Evolutionary conservation across 257 asterid species (phyloP), one percentile per base, ranked within the genome.

Genomic region (Penstemon newberryi): DNA sequence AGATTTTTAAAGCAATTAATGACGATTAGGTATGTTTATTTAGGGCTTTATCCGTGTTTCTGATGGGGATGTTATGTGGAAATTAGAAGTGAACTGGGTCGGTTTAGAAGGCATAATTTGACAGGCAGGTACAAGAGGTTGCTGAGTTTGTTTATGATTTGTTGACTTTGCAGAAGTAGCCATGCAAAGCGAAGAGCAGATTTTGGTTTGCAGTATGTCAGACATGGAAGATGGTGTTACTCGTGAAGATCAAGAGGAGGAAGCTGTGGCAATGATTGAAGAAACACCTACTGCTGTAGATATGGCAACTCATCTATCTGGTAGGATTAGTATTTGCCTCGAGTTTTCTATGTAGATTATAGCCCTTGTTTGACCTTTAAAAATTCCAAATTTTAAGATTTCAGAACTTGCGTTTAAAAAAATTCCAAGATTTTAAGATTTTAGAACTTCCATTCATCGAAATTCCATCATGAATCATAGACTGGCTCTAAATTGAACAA

Each of bases 171-270:
- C 74, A 78, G 91, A 86, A 70, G 51, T 18, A 46, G 51, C 75
- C 46, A 75, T 78, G 83, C 83, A 82, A 63, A 72, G 82, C 61
- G 95, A 78, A 67, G 95, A 83, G 76, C 91, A 83, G 82, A 70
- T 79, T 61, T 65, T 79, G 72, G 78, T 72, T 66, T 81, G 83
- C 75, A 79, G 55, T 62, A 71, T 85, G 69, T 82, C 83, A 0
- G 90, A 88, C 73, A 42, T 76, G 70, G 98, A 86, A 73, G 91
- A 83, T 66, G 80, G 70, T 66, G 81, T 73, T 80, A 63, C 82
- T 36, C 83, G 73, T 70, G 97, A 85, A 76, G 80, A 78, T 80
- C 93, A 78, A 79, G 92, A 80, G 62, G 90, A 81, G 70, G 95
- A 86, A 66, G 81, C 79, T 74, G 83, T 69, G 63, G 87, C 84